Evolutionary conservation across 352 stramenopile species (phyloP), one percentile per base, ranked within the genome.

Genomic region (Globisporangium paroecandrum): DNA sequence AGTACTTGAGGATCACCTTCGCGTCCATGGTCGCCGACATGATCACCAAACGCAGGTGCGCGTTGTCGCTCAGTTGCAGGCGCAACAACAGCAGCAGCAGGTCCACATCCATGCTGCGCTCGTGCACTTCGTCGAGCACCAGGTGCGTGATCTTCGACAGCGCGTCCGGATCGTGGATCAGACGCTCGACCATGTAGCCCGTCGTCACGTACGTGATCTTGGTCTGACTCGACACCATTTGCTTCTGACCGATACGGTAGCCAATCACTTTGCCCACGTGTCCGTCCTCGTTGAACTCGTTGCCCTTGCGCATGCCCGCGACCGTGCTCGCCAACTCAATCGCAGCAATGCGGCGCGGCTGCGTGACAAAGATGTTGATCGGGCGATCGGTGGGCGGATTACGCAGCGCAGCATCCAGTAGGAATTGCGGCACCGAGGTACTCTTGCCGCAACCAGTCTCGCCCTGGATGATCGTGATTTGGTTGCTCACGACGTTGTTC

Each of bases 381-480:
- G 82, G 77, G 3, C 85, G 72, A 71, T 88, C 63, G 24, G 60
- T 68, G 1, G 60, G 20, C 5, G 64, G 61, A 2, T 54, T 55
- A 4, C 55, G 54, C 15, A 78, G 38, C 51, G 72, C 71, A 6
- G 83, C 73, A 69, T 98, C 84, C 8, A 98, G 79, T 22, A 99
- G 73, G 73, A 99, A 98, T 57, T 97, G 83, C 24, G 97, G 97
- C 4, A 99, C 89, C 7, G 94, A 90, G 8, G 89, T 98, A 66
- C 82, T 97, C 77, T 99, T 99, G n/a, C 97, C 97, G 72, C 97
- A 99, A 5, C 97, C 97, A 32, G 90, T 98, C 66, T 98, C 93
- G 3, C 92, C 93, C 75, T 97, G 90, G 51, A 98, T 97, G 54
- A 98, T 96, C 8, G 91, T 97, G 3, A 98, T 79, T 62, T 93